phyloP scores from a whole-genome alignment of 768 basidiomycete species.

The Phanerodontia chrysosporium region DNA sequence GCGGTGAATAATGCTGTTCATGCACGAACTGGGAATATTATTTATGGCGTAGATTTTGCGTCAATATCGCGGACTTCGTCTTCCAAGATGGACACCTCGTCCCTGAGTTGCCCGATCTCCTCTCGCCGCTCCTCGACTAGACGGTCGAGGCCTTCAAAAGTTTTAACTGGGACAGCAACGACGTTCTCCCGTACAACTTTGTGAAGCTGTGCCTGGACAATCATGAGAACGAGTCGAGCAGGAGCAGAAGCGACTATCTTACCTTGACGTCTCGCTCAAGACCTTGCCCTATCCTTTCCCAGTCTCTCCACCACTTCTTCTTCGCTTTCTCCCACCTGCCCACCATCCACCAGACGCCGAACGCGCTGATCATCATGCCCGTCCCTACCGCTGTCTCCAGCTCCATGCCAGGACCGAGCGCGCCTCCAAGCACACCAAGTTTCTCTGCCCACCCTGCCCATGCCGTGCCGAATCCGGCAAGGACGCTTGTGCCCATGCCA shows the following conservation, averaged over 20 bases:
- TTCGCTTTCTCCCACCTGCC: slow-evolving; percentile 68
- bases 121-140: slow-evolving; percentile 37
- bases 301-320: slow-evolving; percentile 65
- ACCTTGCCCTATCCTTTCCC: slow-evolving; percentile 55
- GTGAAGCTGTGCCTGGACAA: slow-evolving; percentile 41
- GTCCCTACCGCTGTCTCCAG: slow-evolving; percentile 55
- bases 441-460: slow-evolving; percentile 65
- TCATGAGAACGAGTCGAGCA: slow-evolving; percentile 4
- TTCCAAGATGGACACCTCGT: slow-evolving; percentile 40
- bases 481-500: slow-evolving; percentile 43
- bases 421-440: slow-evolving; percentile 33
- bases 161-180: slow-evolving; percentile 44
- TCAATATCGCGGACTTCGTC: not conserved
- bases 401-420: slow-evolving; percentile 41
- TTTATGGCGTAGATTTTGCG: not conserved
- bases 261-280: slow-evolving; percentile 64
- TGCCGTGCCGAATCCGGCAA: slow-evolving; percentile 46
- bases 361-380: slow-evolving; percentile 47
- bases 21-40: not conserved
- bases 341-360: slow-evolving; percentile 57
- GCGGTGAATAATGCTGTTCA: not conserved
- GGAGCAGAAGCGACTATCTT: slow-evolving; percentile 9
- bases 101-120: slow-evolving; percentile 41
- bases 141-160: slow-evolving; percentile 42
- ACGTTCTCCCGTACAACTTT: slow-evolving; percentile 50